Evolutionary conservation across 345 rosid genomes (phyloP).

Genomic region (Passiflora organensis): DNA sequence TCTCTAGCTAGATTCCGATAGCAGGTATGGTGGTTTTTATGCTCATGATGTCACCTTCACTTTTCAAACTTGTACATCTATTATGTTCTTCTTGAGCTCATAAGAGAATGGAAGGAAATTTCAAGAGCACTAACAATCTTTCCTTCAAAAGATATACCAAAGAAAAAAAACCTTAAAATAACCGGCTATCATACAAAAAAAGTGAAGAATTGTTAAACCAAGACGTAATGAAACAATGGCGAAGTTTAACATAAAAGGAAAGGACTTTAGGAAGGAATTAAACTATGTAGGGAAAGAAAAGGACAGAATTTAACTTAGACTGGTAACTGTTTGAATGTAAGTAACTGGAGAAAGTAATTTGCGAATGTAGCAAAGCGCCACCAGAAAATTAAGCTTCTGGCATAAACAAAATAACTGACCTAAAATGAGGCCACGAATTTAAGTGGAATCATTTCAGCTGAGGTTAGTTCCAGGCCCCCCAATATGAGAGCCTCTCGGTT

Average conservation of each 20-base stretch:
- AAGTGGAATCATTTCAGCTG: constrained; percentile 98
- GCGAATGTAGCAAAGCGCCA: constrained; percentile 57
- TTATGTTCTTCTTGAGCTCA: neutral
- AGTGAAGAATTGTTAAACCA: constrained; percentile 17
- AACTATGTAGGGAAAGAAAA: constrained; percentile 19
- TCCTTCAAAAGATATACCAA: neutral
- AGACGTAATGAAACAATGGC: constrained; percentile 17
- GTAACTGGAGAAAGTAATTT: constrained; percentile 46
- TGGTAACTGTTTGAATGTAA: constrained; percentile 29
- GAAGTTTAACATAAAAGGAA: constrained; percentile 22
- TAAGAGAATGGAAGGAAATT: neutral
- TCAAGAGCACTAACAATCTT: neutral
- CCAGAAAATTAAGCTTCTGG: constrained; percentile 48
- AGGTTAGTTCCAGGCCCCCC: constrained; percentile 93
- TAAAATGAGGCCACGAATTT: constrained; percentile 98
- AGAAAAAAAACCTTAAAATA: constrained; percentile 5
- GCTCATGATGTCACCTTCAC: too few relatives aligned
- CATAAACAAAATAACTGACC: constrained; percentile 95
- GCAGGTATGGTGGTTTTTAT: too few relatives aligned
- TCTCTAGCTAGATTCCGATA: too few relatives aligned
- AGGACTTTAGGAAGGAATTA: constrained; percentile 26
- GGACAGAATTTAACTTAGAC: constrained; percentile 30
- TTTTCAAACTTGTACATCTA: too few relatives aligned
- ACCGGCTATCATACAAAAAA: constrained; percentile 5
- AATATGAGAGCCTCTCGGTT: constrained; percentile 92